Base-by-base conservation (phyloP, 805 yeast species). In the Huiozyma naganishii region DNA sequence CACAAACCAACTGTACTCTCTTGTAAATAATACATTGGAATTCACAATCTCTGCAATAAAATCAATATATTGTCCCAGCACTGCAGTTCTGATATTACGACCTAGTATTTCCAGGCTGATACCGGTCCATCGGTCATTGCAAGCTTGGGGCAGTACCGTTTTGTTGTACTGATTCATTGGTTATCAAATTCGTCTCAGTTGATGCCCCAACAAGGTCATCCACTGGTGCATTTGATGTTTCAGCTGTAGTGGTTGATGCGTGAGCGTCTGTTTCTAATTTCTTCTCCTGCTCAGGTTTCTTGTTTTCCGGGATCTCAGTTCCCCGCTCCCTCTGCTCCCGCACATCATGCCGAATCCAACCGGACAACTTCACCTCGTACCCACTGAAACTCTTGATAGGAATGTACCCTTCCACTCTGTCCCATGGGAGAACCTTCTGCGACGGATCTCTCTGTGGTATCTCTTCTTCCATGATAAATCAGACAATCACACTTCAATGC, bases 291-390 rank as follows among this genome's bases (percentile, higher is more conserved):
- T 11, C 33, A 11, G 33, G n/a, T 30, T 30, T 30, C 33, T 30
- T 8, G 9, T 8, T 3, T 30, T 30, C 33, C 4, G 9, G 37
- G 17, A 12, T 12, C 17, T 9, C 37, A 12, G 9, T 12, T 11
- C 9, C 44, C 27, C 17, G 32, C 12, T 10, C 8, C n/a, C 45
- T 41, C 34, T 42, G 13, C 27, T 45, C 46, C 27, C 29, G 17
- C n/a, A 52, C 37, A 32, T 56, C 62, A 32, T 50, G 48, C 41
- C 61, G 46, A 8, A 55, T 44, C 60, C 61, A 59, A 17, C 62
- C 61, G 34, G 48, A 51, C 23, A 57, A 47, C 4, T 51, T 50
- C 11, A 58, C 35, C 27, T 50, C 48, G 44, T 59, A 59, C 27
- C 61, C 61, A 29, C 58, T 53, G 35, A 59, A 59, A 36, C 57